These are phyloP conservation scores for Phytophthora fragariaefolia DNA, from an alignment of 352 stramenopile species.

Conservation along the genomic window DNA sequence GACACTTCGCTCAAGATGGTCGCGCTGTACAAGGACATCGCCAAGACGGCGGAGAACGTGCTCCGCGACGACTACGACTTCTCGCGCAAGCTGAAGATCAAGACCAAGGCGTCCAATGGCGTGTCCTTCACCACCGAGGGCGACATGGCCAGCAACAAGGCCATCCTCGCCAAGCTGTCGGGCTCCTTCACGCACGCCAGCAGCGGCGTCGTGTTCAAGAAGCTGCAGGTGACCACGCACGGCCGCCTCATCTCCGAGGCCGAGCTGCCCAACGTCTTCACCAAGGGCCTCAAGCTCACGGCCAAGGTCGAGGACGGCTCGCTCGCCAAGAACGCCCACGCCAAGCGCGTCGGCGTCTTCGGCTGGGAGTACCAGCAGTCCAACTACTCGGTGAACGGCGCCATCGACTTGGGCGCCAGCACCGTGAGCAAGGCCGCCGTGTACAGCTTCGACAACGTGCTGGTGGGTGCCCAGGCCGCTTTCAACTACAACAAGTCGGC, in stretches of 20 bases:
- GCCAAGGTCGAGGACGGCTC: slow-evolving; percentile 87
- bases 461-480: slow-evolving; percentile 71
- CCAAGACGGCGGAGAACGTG: slow-evolving; percentile 87
- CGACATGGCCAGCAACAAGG: slow-evolving; percentile 87
- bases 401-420: slow-evolving; percentile 62
- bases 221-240: slow-evolving; percentile 89
- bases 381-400: slow-evolving; percentile 65
- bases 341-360: slow-evolving; percentile 78
- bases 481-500: slow-evolving; percentile 87
- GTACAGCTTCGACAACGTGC: slow-evolving; percentile 82
- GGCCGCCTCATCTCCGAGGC: slow-evolving; percentile 78
- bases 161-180: slow-evolving; percentile 85
- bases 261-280: slow-evolving; percentile 84
- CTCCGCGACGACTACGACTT: slow-evolving; percentile 91
- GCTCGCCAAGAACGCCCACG: slow-evolving; percentile 76
- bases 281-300: slow-evolving; percentile 81
- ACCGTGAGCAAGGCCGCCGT: slow-evolving; percentile 70
- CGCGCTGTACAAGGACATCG: slow-evolving; percentile 87
- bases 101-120: slow-evolving; percentile 88
- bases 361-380: slow-evolving; percentile 79
- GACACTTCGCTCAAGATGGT: slow-evolving; percentile 47
- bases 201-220: slow-evolving; percentile 82
- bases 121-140: slow-evolving; percentile 89
- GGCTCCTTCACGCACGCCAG: slow-evolving; percentile 71
- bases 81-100: slow-evolving; percentile 92